Conservation (phyloP, 306 rosid species). For the Cajanus cajan region DNA sequence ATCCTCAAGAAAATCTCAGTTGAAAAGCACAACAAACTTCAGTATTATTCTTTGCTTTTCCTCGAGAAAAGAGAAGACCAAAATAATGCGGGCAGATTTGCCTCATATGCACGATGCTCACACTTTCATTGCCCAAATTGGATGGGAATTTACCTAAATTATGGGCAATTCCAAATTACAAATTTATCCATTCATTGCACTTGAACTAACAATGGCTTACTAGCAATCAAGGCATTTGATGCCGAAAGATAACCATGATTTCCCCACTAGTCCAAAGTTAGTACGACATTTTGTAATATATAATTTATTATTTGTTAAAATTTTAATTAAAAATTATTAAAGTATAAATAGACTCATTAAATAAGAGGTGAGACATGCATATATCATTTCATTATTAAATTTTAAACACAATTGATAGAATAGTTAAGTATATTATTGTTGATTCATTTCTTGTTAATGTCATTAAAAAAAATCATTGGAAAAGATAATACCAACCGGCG, state of each 20-base stretch:
- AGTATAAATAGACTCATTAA: not conserved
- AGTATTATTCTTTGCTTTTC: slow-evolving; percentile 41
- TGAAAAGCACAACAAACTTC: slow-evolving; percentile 29
- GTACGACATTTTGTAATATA: not conserved
- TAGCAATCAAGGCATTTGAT: not conserved
- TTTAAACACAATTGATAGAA: not conserved
- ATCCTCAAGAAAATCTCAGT: slow-evolving; percentile 14
- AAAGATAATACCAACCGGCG: no score
- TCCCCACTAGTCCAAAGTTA: not conserved
- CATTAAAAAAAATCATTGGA: no score
- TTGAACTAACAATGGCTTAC: not conserved
- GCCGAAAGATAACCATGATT: not conserved
- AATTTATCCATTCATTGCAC: slow-evolving; percentile 4
- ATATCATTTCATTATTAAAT: not conserved
- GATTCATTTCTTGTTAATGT: not conserved
- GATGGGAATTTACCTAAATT: not conserved
- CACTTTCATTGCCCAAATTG: not conserved
- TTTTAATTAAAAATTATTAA: not conserved
- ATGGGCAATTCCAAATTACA: not conserved
- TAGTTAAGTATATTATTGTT: no score
- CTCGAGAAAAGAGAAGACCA: not conserved
- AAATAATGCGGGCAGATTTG: slow-evolving; percentile 30
- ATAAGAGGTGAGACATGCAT: not conserved
- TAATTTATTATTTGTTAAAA: not conserved
- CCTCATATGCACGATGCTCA: slow-evolving; percentile 23